A percentile compares a stretch with the other conserved stretches of the same genome.
phyloP scores from a whole-genome alignment of 805 yeast genomes.

The Groenewaldozyma salmanticensis region DNA sequence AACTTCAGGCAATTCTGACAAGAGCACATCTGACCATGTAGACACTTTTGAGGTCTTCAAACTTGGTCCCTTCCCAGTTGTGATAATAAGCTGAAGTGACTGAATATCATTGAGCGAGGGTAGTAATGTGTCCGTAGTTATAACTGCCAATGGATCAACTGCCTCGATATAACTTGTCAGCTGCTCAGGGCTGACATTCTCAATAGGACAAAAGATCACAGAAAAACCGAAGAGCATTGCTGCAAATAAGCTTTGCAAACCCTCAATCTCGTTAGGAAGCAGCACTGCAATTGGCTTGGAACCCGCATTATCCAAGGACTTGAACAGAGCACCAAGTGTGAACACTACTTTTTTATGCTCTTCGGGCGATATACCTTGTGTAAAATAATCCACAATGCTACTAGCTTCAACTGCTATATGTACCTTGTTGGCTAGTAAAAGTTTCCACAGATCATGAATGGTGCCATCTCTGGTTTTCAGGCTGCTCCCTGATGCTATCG shows the following conservation, averaged over 20 bases:
- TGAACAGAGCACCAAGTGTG: slow-evolving; percentile 5
- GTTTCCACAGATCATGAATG: slow-evolving; percentile 58
- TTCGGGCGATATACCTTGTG: background rate
- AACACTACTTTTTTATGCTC: slow-evolving; percentile 7
- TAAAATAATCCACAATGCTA: background rate
- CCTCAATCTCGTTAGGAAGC: slow-evolving; percentile 9
- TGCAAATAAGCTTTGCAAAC: slow-evolving; percentile 7
- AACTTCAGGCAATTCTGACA: background rate
- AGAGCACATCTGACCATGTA: background rate
- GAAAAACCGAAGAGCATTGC: slow-evolving; percentile 9
- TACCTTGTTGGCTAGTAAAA: slow-evolving; percentile 21
- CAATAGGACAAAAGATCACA: slow-evolving; percentile 6
- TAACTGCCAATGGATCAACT: slow-evolving; percentile 4
- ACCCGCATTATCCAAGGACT: background rate
- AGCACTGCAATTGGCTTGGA: slow-evolving; percentile 5
- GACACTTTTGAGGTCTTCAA: background rate
- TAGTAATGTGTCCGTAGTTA: slow-evolving; percentile 4
- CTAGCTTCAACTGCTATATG: slow-evolving; percentile 25
- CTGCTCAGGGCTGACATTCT: slow-evolving; percentile 1
- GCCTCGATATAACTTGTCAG: slow-evolving; percentile 1
- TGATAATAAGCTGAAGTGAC: background rate
- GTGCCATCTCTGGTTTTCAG: slow-evolving; percentile 68
- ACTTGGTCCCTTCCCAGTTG: background rate
- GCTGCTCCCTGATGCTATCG: slow-evolving; percentile 41
- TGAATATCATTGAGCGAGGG: background rate